Evolutionary conservation across 2,329 filamentous ascomycete species (phyloP).

Genomic region (Verticillium nonalfalfae): DNA sequence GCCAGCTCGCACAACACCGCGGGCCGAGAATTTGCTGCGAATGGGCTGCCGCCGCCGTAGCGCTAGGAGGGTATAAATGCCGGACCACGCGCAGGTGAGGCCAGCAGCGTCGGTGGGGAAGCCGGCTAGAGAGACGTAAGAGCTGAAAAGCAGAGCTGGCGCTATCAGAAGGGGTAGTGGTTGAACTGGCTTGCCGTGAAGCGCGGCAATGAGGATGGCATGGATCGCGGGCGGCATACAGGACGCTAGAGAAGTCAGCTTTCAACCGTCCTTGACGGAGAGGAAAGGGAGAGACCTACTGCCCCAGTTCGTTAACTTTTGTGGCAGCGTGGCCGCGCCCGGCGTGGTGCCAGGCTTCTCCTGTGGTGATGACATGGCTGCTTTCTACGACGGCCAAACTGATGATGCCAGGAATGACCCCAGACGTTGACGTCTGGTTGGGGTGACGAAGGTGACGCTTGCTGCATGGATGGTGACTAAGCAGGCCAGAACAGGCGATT

Average conservation of each 20-base stretch:
- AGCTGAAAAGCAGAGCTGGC: constrained; percentile 48
- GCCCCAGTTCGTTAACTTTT: constrained; percentile 38
- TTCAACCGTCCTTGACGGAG: neutral
- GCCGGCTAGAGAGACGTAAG: constrained; percentile 54
- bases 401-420: too few relatives aligned
- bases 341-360: neutral
- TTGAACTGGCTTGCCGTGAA: constrained; percentile 49
- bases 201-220: constrained; percentile 48
- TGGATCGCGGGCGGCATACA: constrained; percentile 49
- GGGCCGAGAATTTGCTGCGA: constrained; percentile 35
- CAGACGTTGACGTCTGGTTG: neutral
- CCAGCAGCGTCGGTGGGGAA: constrained; percentile 52
- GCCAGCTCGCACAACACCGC: constrained; percentile 42
- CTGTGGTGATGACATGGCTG: neutral
- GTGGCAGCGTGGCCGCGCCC: constrained; percentile 19
- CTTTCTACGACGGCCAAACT: too few relatives aligned
- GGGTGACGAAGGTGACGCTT: neutral
- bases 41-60: constrained; percentile 36
- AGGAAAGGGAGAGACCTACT: constrained; percentile 29
- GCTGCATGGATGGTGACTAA: neutral
- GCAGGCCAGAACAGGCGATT: neutral
- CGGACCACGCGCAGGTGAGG: constrained; percentile 48
- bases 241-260: constrained; percentile 30
- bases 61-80: constrained; percentile 50
- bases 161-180: constrained; percentile 41